Percentiles rank a stretch among this genome's conserved stretches.
These are phyloP conservation scores for Cucurbitaria berberidis DNA, from an alignment of 2,329 filamentous ascomycete genomes.

Conservation along the genomic window DNA sequence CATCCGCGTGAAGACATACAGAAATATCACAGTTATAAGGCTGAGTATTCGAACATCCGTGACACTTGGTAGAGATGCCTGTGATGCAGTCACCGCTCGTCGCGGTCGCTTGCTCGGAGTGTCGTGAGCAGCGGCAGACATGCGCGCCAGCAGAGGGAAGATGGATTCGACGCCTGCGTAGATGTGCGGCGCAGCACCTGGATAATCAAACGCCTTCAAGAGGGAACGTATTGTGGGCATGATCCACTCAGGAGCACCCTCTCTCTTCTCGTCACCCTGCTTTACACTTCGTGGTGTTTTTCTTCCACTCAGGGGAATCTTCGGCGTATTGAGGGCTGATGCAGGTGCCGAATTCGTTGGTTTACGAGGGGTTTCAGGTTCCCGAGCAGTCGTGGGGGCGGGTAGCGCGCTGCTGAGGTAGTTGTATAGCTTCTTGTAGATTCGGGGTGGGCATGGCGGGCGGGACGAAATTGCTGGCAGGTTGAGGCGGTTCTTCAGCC, in stretches of 20 bases:
- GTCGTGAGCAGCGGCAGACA: constrained; percentile 38
- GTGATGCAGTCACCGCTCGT: constrained; percentile 36
- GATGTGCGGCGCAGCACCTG: constrained; percentile 72
- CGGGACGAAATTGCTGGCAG: constrained; percentile 43
- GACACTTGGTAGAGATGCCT: constrained; percentile 13
- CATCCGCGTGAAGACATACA: constrained; percentile 63
- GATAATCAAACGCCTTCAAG: constrained; percentile 66
- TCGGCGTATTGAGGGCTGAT: constrained; percentile 34
- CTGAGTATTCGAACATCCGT: constrained; percentile 41
- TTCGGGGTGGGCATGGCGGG: constrained; percentile 45
- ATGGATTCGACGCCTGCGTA: constrained; percentile 72
- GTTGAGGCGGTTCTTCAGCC: constrained; percentile 64
- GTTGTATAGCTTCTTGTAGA: constrained; percentile 83
- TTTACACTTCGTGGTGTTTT: constrained; percentile 31
- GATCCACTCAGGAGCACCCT: constrained; percentile 63
- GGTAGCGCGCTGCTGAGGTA: constrained; percentile 79
- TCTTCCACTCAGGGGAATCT: constrained; percentile 29
- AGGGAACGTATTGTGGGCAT: constrained; percentile 71
- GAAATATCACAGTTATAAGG: constrained; percentile 66
- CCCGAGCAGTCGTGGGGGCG: constrained; percentile 34
- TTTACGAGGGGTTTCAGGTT: constrained; percentile 44
- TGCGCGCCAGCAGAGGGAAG: constrained; percentile 47
- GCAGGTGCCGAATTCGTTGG: constrained; percentile 22
- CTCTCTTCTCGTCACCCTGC: constrained; percentile 15
- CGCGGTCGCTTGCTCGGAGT: constrained; percentile 57